These are phyloP conservation scores for Carex parvula DNA, from an alignment of 176 grass and related monocot genomes.

Conservation along the genomic window DNA sequence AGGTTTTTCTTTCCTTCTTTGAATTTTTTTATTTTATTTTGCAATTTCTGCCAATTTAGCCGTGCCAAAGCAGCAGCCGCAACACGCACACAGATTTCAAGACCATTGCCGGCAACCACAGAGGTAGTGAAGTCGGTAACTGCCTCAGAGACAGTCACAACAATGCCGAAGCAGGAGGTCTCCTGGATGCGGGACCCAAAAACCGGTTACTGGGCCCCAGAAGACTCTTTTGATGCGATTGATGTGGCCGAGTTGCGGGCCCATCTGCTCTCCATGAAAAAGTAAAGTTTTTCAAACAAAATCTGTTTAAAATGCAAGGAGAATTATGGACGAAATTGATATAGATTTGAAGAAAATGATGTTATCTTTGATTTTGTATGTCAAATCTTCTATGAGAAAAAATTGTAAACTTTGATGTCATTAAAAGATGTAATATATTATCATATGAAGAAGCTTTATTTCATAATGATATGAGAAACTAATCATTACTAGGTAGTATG, in stretches of 20 bases:
- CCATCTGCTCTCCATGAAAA: conserved; percentile 32
- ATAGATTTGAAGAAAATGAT: background rate
- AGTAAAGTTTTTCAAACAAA: background rate
- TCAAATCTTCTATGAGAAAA: background rate
- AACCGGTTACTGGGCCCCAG: conserved; percentile 58
- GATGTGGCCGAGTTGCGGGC: conserved; percentile 45
- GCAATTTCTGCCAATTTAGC: background rate
- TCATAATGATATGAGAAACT: background rate
- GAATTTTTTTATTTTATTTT: background rate
- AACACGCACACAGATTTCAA: conserved; percentile 2
- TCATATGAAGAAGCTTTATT: background rate
- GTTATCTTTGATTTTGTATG: background rate
- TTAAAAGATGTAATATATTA: background rate
- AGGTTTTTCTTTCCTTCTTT: background rate
- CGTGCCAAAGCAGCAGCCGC: background rate
- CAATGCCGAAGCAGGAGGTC: conserved; percentile 13
- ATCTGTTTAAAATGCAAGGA: background rate
- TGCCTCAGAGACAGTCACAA: background rate
- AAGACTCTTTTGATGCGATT: conserved; percentile 38
- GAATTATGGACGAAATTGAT: background rate
- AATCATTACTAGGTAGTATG: background rate
- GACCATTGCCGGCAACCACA: background rate
- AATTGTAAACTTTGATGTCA: background rate
- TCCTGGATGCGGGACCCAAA: conserved; percentile 77
- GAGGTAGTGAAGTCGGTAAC: conserved; percentile 8